Base-by-base conservation (phyloP, 2,329 filamentous ascomycete species). In the Aspergillus calidoustus region DNA sequence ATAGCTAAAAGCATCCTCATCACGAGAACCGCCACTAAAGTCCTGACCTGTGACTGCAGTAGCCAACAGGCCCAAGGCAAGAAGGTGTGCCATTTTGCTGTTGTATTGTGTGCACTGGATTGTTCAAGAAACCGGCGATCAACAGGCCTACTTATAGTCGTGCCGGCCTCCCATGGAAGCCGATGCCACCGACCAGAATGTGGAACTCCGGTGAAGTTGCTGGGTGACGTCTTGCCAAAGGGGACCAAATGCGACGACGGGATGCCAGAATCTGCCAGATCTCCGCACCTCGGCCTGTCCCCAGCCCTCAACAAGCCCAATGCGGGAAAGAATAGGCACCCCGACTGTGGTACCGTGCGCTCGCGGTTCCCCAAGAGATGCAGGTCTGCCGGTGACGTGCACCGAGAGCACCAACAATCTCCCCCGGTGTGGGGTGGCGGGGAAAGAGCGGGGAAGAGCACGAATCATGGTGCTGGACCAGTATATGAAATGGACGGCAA, bases 1-100 rank as follows among this genome's bases (percentile, higher is more conserved):
- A 63, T 66, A 64, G 53, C 63, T 64, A 44, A 64, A 67, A 4
- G 55, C 55, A 52, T 58, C 55, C 11, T 44, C 47, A 52, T 43
- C 38, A 25, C 55, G 47, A 25, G 34, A 23, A 11, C 48, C 34
- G n/a, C 48, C 38, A 23, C 34, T n/a, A 47, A 44, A 58, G 11
- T 58, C 8, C 46, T 58, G 55, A 41, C 22, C 55, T 25, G 28
- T 6, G 25, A 15, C 55, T 22, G 48, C 41, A 34, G 55, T 47
- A 38, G 55, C 55, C 47, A 58, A 17, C 38, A 58, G 25, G 19
- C 55, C 48, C 46, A 47, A 50, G 38, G 28, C 34, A 19, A 58
- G 48, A 34, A 58, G 48, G 19, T 52, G 47, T 28, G 55, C 48
- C 13, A 15, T 15, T 41, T 13, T 41, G 34, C 34, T 41, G 34